These are phyloP conservation scores for Yamadazyma atmosphaerica DNA, from an alignment of 1,139 yeast genomes.

Conservation along the genomic window DNA sequence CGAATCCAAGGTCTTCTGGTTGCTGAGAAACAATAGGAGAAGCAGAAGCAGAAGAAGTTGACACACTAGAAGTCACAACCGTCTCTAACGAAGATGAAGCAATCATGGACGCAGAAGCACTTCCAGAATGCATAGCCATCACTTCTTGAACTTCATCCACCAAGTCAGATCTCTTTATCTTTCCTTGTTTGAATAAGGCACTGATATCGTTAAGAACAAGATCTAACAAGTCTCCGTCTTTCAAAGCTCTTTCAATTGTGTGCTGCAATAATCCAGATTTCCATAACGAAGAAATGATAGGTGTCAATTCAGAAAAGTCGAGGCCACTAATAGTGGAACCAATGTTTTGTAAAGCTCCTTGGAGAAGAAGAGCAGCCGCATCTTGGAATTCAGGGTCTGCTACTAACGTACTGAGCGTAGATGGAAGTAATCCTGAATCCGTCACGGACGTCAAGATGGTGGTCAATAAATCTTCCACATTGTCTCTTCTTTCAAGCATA, in stretches of 20 bases:
- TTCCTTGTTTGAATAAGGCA: slow-evolving; percentile 15
- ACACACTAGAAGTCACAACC: slow-evolving; percentile 4
- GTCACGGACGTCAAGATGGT: slow-evolving; percentile 32
- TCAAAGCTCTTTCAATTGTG: slow-evolving; percentile 25
- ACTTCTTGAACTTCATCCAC: slow-evolving; percentile 7
- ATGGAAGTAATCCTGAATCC: slow-evolving; percentile 29
- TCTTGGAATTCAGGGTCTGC: slow-evolving; percentile 29
- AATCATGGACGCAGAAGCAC: slow-evolving; percentile 4
- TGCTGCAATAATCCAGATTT: slow-evolving; percentile 29
- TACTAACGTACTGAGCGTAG: slow-evolving; percentile 27
- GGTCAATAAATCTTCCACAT: slow-evolving; percentile 32
- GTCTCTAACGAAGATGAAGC: too few relatives aligned
- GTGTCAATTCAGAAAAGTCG: slow-evolving; percentile 22
- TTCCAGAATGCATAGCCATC: slow-evolving; percentile 9
- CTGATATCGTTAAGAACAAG: slow-evolving; percentile 25
- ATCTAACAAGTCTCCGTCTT: slow-evolving; percentile 24
- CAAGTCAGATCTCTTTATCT: slow-evolving; percentile 19
- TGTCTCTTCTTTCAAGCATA: slow-evolving; percentile 28
- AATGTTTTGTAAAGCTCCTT: slow-evolving; percentile 26
- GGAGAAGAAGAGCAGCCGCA: slow-evolving; percentile 25
- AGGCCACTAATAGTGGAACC: slow-evolving; percentile 17
- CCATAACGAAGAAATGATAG: slow-evolving; percentile 23
- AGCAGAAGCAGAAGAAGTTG: slow-evolving; percentile 11
- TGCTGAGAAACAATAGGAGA: slow-evolving; percentile 1
- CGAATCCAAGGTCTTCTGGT: not conserved